Conservation (phyloP, 1,139 yeast genomes). For the Protomyces inundatus region DNA sequence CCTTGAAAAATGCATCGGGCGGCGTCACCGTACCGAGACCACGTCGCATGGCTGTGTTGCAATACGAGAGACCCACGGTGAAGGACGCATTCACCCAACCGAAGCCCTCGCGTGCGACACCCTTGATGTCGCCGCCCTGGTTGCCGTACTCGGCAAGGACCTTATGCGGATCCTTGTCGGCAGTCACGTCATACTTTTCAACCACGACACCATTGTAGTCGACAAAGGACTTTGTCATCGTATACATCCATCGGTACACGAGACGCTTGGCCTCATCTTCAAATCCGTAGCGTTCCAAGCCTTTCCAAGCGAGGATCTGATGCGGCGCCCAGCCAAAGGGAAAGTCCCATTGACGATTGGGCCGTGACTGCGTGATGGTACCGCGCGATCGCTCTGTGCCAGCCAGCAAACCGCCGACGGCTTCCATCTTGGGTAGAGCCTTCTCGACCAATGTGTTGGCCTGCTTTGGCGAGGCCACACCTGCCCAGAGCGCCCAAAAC, state of each 20-base stretch:
- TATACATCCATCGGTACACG: constrained; percentile 78
- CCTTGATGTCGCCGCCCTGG: constrained; percentile 88
- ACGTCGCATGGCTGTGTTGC: constrained; percentile 64
- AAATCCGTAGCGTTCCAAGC: constrained; percentile 69
- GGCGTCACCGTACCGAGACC: constrained; percentile 80
- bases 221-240: constrained; percentile 88
- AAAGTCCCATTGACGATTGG: constrained; percentile 95
- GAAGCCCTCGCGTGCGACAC: constrained; percentile 88
- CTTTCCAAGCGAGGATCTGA: constrained; percentile 91
- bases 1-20: constrained; percentile 59
- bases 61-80: constrained; percentile 63
- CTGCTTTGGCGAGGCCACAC: constrained; percentile 65
- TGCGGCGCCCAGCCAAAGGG: constrained; percentile 99
- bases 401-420: constrained; percentile 81
- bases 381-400: constrained; percentile 80
- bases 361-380: constrained; percentile 59
- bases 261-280: constrained; percentile 61
- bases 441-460: constrained; percentile 58
- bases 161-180: constrained; percentile 76
- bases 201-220: constrained; percentile 94
- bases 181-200: constrained; percentile 88
- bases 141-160: constrained; percentile 97
- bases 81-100: constrained; percentile 96
- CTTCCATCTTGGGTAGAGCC: constrained; percentile 70
- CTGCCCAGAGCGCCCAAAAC: constrained; percentile 91